Base-by-base conservation (phyloP, 2,329 filamentous ascomycete genomes). In the Colletotrichum liaoningense region DNA sequence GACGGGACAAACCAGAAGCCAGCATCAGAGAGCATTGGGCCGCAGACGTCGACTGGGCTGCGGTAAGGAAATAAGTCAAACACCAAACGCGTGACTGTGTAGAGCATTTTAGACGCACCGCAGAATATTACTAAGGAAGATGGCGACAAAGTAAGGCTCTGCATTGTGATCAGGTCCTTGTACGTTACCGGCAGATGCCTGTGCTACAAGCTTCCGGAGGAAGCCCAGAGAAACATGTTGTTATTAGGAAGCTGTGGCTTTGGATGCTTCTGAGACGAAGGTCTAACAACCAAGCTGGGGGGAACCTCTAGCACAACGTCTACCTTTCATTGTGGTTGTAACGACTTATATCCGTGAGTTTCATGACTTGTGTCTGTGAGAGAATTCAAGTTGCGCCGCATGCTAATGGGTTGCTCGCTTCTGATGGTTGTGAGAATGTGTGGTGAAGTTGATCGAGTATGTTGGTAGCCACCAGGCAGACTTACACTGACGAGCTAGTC, bases 1-100 rank as follows among this genome's bases (percentile, higher is more conserved):
- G 64, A 35, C 57, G 57, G 64, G 58, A 46, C 57, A 58, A 68
- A 63, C 64, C 38, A 16, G 58, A 63, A 26, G 60, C 24, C 54
- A 49, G 59, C 54, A 11, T 33, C 11, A 69, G 38, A 52, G 28
- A 54, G 49, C 30, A 24, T 30, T 24, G 42, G 28, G 42, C 26
- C 26, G 22, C 9, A 49, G 28, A 46, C 5, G 24, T 49, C 24
- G 6, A 69, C 52, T 54, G 49, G 58, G 38, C 58, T 58, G 54
- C 28, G 30, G 33, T 28, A 58, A 49, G 14, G 42, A 49, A 22
- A 14, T 8, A 63, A 38, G 12, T 22, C 33, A 58, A 58, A n/a
- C 42, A n/a, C 42, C 19, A 49, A 49, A n/a, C 19, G 42, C 19
- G 42, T n/a, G 4, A 49, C 42, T 49, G 16, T 49, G 8, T n/a